These are phyloP conservation scores for Emergomyces pasteurianus DNA, from an alignment of 2,329 filamentous ascomycete genomes.

Conservation along the genomic window DNA sequence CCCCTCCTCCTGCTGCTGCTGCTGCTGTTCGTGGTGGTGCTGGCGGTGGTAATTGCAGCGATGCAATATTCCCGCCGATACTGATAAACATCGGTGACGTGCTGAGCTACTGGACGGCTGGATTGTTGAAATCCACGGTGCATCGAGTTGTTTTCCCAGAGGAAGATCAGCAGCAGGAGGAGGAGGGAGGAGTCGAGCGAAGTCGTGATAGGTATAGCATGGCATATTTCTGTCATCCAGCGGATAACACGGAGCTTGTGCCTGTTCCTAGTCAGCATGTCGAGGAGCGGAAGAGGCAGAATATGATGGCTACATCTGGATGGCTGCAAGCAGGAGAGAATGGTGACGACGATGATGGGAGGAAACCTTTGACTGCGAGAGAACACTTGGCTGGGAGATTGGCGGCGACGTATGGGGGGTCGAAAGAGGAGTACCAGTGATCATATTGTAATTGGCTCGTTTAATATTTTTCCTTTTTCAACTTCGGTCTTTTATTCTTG, in stretches of 20 bases:
- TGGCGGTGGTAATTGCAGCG: conserved; percentile 6
- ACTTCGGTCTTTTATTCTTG: neutral
- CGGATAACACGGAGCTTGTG: conserved; percentile 43
- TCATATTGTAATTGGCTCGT: neutral
- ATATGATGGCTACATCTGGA: conserved; percentile 15
- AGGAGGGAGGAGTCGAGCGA: neutral
- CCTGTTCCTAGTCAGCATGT: conserved; percentile 44
- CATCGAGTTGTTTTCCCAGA: conserved; percentile 70
- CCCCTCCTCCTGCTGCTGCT: too few species aligned
- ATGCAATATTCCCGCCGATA: conserved; percentile 54
- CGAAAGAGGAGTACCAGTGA: conserved; percentile 11
- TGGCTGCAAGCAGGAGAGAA: conserved; percentile 7
- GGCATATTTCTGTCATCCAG: conserved; percentile 52
- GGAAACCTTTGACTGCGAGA: conserved; percentile 41
- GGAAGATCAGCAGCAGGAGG: conserved; percentile 18
- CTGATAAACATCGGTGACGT: conserved; percentile 60
- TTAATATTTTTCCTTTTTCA: neutral
- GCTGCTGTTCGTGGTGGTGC: conserved; percentile 35
- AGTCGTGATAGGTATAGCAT: conserved; percentile 43
- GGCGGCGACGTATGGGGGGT: conserved; percentile 45
- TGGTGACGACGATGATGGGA: conserved; percentile 32
- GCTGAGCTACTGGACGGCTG: conserved; percentile 80
- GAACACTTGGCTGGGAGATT: conserved; percentile 48
- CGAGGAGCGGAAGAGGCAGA: conserved; percentile 23
- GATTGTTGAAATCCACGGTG: conserved; percentile 73